Conservation (phyloP, 1,284 basidiomycete genomes). For the Boletus nobilissimus region DNA sequence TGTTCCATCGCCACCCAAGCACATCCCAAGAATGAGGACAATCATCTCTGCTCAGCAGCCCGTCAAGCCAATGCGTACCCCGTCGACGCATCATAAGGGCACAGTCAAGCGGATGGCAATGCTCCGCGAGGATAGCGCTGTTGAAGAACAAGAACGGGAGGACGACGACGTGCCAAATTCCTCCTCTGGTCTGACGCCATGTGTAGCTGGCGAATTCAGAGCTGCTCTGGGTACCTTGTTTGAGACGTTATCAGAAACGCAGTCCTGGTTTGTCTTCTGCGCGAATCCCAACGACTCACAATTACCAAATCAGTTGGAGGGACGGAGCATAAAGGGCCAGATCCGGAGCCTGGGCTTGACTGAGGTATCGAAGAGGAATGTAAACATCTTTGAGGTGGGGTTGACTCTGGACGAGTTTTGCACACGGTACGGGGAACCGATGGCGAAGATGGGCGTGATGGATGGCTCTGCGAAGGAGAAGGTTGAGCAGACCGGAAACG, state of each 20-base stretch:
- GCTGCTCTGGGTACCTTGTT: conserved; percentile 87
- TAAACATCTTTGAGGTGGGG: conserved; percentile 81
- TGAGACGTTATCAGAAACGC: conserved; percentile 89
- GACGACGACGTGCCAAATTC: conserved; percentile 56
- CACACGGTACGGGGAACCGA: conserved; percentile 78
- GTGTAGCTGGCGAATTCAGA: conserved; percentile 90
- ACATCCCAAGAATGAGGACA: no score
- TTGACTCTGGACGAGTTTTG: conserved; percentile 92
- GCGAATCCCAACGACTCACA: conserved; percentile 96
- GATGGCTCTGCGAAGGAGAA: conserved; percentile 65
- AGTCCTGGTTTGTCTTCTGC: conserved; percentile 93
- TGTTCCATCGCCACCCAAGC: conserved; percentile 92
- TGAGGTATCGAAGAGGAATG: conserved; percentile 79
- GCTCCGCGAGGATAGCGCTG: conserved; percentile 62
- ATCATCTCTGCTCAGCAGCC: conserved; percentile 94
- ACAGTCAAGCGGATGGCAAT: conserved; percentile 72
- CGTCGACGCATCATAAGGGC: conserved; percentile 85
- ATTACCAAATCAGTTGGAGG: conserved; percentile 93
- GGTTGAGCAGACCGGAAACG: conserved; percentile 68
- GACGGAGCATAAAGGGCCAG: conserved; percentile 91
- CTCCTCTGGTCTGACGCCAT: conserved; percentile 59
- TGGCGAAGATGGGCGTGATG: conserved; percentile 56
- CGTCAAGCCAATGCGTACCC: conserved; percentile 92
- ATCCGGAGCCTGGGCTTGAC: conserved; percentile 84
- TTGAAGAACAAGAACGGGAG: conserved; percentile 64